Evolutionary conservation across 1,284 basidiomycete species (phyloP).

Genomic region (Trametes sp.): DNA sequence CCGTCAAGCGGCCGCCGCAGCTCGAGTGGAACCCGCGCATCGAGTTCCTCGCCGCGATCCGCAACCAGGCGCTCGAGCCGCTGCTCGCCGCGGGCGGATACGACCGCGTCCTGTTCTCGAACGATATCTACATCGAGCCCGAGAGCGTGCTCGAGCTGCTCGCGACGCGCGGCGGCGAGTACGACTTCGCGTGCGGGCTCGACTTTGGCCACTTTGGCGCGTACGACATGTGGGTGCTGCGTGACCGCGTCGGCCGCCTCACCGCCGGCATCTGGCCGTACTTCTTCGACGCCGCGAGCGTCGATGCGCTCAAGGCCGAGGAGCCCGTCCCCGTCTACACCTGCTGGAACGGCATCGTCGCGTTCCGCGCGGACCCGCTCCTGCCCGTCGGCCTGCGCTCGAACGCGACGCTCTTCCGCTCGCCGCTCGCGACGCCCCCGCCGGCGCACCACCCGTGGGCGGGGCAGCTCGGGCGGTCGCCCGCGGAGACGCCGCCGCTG

Average conservation of each 20-base stretch:
- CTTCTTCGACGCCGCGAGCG: constrained; percentile 50
- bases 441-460: constrained; percentile 37
- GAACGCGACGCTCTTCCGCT: constrained; percentile 41
- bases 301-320: constrained; percentile 46
- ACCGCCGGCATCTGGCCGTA: constrained; percentile 60
- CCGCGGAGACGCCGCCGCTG: constrained; percentile 47
- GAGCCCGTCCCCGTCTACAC: constrained; percentile 58
- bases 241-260: constrained; percentile 50
- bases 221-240: constrained; percentile 58
- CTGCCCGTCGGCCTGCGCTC: constrained; percentile 45
- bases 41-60: constrained; percentile 51
- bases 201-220: constrained; percentile 54
- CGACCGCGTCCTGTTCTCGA: constrained; percentile 57
- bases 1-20: constrained; percentile 44
- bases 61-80: constrained; percentile 56
- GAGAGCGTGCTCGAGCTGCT: constrained; percentile 56
- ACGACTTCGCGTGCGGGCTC: constrained; percentile 63
- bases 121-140: constrained; percentile 58
- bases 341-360: constrained; percentile 70
- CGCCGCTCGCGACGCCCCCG: constrained; percentile 36
- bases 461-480: constrained; percentile 38
- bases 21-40: constrained; percentile 51
- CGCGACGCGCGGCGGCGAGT: constrained; percentile 53
- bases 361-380: constrained; percentile 55
- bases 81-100: constrained; percentile 47